Evolutionary conservation across 2,329 filamentous ascomycete species (phyloP).

Genomic region (Blastomyces parvus): DNA sequence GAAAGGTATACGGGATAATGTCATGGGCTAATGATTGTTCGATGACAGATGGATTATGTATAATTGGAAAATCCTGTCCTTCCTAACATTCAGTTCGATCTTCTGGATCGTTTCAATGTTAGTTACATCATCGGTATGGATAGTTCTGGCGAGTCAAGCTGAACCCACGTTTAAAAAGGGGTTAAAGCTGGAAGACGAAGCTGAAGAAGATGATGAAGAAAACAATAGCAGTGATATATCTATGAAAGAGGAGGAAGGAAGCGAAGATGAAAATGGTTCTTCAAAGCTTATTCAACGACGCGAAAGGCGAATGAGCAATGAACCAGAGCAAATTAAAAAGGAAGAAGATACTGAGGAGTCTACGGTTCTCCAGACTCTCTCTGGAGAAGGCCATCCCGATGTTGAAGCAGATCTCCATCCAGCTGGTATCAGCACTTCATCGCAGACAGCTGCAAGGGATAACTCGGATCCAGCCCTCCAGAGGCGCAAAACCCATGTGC

Average conservation of each 20-base stretch:
- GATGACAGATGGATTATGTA: slow-evolving; percentile 68
- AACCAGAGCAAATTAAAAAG: slow-evolving; percentile 18
- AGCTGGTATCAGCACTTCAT: slow-evolving; percentile 6
- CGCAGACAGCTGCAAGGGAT: slow-evolving; percentile 3
- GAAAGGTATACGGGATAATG: not conserved
- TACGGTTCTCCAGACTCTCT: slow-evolving; percentile 17
- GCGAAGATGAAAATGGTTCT: slow-evolving; percentile 12
- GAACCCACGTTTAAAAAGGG: slow-evolving; percentile 1
- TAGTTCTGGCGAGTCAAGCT: slow-evolving; percentile 37
- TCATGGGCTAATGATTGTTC: not conserved
- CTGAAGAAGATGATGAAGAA: slow-evolving; percentile 12
- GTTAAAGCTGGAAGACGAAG: slow-evolving; percentile 16
- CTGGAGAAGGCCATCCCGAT: slow-evolving; percentile 16
- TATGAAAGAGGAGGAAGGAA: slow-evolving; percentile 21
- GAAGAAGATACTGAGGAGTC: slow-evolving; percentile 24
- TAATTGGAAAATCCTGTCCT: slow-evolving; percentile 62
- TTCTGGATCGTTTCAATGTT: slow-evolving; percentile 73
- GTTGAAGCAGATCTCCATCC: slow-evolving; percentile 7
- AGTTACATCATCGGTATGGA: slow-evolving; percentile 58
- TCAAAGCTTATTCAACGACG: not conserved
- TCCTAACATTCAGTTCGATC: slow-evolving; percentile 54
- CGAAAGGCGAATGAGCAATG: slow-evolving; percentile 10
- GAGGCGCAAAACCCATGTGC: slow-evolving; percentile 4
- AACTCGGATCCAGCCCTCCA: slow-evolving; percentile 6
- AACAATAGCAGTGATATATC: slow-evolving; percentile 10